Conservation (phyloP, 1,284 basidiomycete species). For the Apiotrichum laibachii region DNA sequence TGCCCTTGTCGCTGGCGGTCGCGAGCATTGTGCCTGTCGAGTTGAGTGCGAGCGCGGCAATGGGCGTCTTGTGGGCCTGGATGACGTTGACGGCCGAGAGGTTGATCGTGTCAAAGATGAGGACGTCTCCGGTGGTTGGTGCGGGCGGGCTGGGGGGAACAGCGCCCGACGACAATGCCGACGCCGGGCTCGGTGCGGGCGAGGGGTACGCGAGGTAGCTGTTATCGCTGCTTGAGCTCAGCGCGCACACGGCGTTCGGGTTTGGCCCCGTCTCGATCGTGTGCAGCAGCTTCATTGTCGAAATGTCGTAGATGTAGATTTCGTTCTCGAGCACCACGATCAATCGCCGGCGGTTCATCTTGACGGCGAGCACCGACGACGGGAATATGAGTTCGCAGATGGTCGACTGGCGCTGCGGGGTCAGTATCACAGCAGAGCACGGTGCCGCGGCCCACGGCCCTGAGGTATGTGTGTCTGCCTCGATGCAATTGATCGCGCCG, state of each 20-base stretch:
- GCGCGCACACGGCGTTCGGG: conserved; percentile 89
- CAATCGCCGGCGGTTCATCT: conserved; percentile 92
- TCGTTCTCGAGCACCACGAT: conserved; percentile 93
- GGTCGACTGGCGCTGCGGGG: conserved; percentile 84
- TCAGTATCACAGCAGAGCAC: not conserved
- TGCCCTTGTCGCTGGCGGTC: conserved; percentile 92
- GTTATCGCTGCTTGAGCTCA: conserved; percentile 91
- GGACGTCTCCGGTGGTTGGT: conserved; percentile 75
- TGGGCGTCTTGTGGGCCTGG: conserved; percentile 92
- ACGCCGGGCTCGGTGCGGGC: conserved; percentile 72
- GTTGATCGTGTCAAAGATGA: conserved; percentile 87
- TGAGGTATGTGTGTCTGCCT: not conserved
- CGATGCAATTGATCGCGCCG: no score
- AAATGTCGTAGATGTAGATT: conserved; percentile 99
- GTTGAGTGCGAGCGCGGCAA: conserved; percentile 84
- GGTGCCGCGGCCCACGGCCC: not conserved
- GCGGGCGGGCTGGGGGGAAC: conserved; percentile 49
- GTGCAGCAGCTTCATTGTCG: conserved; percentile 95
- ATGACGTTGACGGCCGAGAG: conserved; percentile 92
- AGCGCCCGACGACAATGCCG: conserved; percentile 43
- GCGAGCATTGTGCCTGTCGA: conserved; percentile 85
- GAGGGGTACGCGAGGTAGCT: conserved; percentile 96
- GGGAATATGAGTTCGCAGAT: conserved; percentile 99
- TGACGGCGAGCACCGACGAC: conserved; percentile 90
- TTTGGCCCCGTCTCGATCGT: conserved; percentile 97